Base-by-base conservation (phyloP, 2,329 filamentous ascomycete genomes). In the Apiospora arundinis region DNA sequence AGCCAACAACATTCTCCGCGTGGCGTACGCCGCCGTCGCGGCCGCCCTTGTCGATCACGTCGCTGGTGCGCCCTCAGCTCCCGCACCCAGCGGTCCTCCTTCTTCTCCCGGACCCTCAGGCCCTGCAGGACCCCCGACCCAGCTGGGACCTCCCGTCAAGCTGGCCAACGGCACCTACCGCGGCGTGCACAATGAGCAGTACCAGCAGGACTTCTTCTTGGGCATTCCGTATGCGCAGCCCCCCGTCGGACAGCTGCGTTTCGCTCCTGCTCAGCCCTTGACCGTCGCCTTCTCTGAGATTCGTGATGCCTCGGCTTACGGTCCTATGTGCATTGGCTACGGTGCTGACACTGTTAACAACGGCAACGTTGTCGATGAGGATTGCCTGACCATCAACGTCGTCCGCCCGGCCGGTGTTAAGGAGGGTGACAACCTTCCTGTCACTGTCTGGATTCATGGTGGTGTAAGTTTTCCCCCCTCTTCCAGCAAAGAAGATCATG, bases 311-410 rank as follows among this genome's bases (percentile, higher is more conserved):
- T 85, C 79, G 0, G 74, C 81, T 16, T 87, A 87, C 71, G 82
- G 83, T 0, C 78, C 81, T 7, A 81, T 84, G 69, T 89, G 86
- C 74, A 81, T 86, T 46, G 85, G 85, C n/a, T 88, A 88, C 69
- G 86, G 86, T 14, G 76, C 79, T 67, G 72, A 70, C 49, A 71
- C 68, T 4, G n/a, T 48, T 2, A 71, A 65, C 32, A 56, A 65
- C n/a, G 71, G 45, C 42, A 69, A 66, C 67, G 14, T 9, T 12
- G 69, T 72, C 46, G 42, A 82, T 14, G 90, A 92, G 75, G 87
- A 91, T 75, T 92, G 90, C 73, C 82, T 92, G 4, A 90, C 88
- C 63, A 80, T 92, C 72, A 92, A 91, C 74, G 84, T 92, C 9
- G 81, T 92, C 37, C 85, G 90, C 4, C 88, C 89, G 0, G 79